phyloP scores from a whole-genome alignment of 2,329 filamentous ascomycete species.

The Pseudogymnoascus sp. region DNA sequence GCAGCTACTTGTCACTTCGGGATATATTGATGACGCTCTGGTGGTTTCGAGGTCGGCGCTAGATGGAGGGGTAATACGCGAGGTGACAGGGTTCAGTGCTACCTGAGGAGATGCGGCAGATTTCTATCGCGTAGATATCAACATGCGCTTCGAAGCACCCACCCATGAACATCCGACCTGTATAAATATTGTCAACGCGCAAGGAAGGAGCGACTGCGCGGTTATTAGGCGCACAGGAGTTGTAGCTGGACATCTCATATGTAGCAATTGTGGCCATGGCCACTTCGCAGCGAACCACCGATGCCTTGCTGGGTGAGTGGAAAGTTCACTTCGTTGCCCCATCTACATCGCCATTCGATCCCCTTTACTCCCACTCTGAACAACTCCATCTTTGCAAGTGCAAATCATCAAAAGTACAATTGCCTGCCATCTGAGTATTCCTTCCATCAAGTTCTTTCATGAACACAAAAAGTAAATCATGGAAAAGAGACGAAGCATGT shows the following conservation, averaged over 20 bases:
- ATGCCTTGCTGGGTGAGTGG: constrained; percentile 4
- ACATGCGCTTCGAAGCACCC: not conserved
- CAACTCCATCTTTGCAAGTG: not conserved
- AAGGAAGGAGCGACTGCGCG: not conserved
- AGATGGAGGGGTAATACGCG: constrained; percentile 8
- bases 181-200: not conserved
- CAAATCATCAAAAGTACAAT: not conserved
- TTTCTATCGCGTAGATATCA: constrained; percentile 5
- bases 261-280: constrained; percentile 4
- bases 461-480: not conserved
- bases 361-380: not conserved
- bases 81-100: constrained; percentile 6
- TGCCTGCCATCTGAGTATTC: not conserved
- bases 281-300: not conserved
- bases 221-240: not conserved
- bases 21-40: constrained; percentile 1
- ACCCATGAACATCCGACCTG: not conserved
- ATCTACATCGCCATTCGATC: not conserved
- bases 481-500: not conserved
- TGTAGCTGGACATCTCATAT: not conserved
- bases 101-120: constrained; percentile 7
- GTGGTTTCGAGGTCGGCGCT: constrained; percentile 1
- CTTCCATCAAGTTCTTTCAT: not conserved
- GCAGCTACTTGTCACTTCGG: not conserved
- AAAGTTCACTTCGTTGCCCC: not conserved